Base-by-base conservation (phyloP, 805 yeast species). In the Kodamaea leandrae region DNA sequence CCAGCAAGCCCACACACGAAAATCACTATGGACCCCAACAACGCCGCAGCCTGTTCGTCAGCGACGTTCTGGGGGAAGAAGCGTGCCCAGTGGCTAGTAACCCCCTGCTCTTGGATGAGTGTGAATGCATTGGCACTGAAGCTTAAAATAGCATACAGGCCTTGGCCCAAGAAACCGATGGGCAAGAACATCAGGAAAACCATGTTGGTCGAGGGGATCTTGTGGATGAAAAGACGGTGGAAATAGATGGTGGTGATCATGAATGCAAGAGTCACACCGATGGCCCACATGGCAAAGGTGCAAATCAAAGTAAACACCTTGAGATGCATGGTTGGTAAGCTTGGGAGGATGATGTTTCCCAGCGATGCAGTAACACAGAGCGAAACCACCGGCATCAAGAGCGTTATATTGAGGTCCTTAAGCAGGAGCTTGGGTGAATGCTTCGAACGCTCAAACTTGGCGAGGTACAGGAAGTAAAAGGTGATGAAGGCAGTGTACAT, bases 91-190 rank as follows among this genome's bases (percentile, higher is more conserved):
- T 33, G 29, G n/a, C 20, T 15, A 19, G 35, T 33, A 4, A 27
- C 13, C 28, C 39, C 33, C 26, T 34, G 28, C 14, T 39, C 30
- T n/a, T 35, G 16, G 10, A 37, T 27, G 2, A 39, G 18, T 12
- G 26, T 21, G 51, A 54, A 43, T 35, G 57, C 53, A 52, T 78
- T 74, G 19, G 61, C 52, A 6, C 86, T 82, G 46, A 80, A 64
- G 37, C 76, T 59, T 47, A 82, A 60, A 10, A 85, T 71, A 2
- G 85, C 86, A 59, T 70, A 86, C 2, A 86, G 75, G 1, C 93
- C 95, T 61, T 89, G 96, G 14, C 96, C 96, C 55, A 85, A 59
- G 30, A 90, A 82, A 6, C 96, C 96, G 34, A 88, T 66, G 1
- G 95, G 89, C 39, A 87, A 72, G 55, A 88, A 86, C 36, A 79